phyloP scores from a whole-genome alignment of 139 green algal genomes.

The Micromonas commoda region DNA sequence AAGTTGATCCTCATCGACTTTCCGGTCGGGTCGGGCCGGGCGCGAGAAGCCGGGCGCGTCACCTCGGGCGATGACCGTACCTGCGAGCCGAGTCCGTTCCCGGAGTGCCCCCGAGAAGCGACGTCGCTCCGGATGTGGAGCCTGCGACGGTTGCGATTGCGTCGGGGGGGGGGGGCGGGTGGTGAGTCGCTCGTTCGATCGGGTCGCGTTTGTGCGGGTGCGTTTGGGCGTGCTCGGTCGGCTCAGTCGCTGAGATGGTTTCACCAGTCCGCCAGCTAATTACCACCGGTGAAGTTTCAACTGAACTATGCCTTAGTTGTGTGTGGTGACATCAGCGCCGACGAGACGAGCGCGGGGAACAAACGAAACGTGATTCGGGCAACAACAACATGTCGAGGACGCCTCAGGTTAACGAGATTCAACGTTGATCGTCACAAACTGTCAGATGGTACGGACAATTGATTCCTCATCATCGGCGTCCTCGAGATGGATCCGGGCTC shows the following conservation, averaged over 20 bases:
- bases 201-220: neutral
- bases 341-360: neutral
- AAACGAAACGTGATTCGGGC: neutral
- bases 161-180: neutral
- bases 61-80: too few relatives aligned
- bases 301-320: constrained; percentile 23
- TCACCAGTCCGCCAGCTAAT: neutral
- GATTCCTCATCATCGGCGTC: constrained; percentile 13
- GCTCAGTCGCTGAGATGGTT: neutral
- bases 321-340: neutral
- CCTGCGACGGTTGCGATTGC: neutral
- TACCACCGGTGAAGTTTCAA: constrained; percentile 4
- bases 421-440: constrained; percentile 19
- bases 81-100: too few relatives aligned
- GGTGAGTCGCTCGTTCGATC: too few relatives aligned
- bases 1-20: constrained; percentile 5
- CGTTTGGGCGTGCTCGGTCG: neutral
- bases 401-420: constrained; percentile 29
- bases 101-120: too few relatives aligned
- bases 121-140: too few relatives aligned
- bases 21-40: too few relatives aligned
- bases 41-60: too few relatives aligned
- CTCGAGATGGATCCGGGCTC: neutral
- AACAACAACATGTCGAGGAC: neutral
- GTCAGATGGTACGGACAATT: constrained; percentile 29